These are phyloP conservation scores for Punica granatum DNA, from an alignment of 345 rosid species.

Conservation along the genomic window DNA sequence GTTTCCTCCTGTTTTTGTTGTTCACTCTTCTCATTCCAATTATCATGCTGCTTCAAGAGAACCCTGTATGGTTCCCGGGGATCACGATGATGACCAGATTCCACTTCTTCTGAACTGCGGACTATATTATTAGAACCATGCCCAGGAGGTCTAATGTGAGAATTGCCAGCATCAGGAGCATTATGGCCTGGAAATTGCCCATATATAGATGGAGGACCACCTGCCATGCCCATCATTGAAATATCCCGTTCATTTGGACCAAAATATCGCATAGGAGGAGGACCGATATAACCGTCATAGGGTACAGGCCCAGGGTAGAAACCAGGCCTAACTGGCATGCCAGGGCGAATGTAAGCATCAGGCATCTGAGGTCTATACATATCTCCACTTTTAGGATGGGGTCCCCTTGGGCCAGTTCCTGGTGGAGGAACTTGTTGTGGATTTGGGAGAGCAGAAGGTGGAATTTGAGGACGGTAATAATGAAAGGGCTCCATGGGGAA, in stretches of 20 bases:
- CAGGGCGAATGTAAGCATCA: slow-evolving; percentile 63
- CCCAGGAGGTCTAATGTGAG: slow-evolving; percentile 49
- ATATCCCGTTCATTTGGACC: slow-evolving; percentile 63
- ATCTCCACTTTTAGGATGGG: slow-evolving; percentile 57
- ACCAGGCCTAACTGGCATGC: slow-evolving; percentile 86
- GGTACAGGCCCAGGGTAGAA: slow-evolving; percentile 74
- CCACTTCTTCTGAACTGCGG: slow-evolving; percentile 40
- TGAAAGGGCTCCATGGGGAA: slow-evolving; percentile 85
- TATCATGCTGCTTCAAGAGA: slow-evolving; percentile 70
- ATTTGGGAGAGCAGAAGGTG: slow-evolving; percentile 41
- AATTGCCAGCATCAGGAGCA: slow-evolving; percentile 38
- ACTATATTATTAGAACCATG: slow-evolving; percentile 40
- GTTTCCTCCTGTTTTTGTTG: slow-evolving; percentile 44
- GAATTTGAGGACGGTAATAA: slow-evolving; percentile 63
- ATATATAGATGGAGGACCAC: slow-evolving; percentile 37
- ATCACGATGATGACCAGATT: slow-evolving; percentile 50
- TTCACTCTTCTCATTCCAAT: slow-evolving; percentile 50
- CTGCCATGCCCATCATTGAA: slow-evolving; percentile 63
- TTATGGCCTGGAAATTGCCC: slow-evolving; percentile 24
- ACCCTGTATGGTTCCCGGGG: slow-evolving; percentile 54
- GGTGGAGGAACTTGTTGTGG: slow-evolving; percentile 51
- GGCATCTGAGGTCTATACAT: slow-evolving; percentile 77
- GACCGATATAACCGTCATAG: slow-evolving; percentile 73
- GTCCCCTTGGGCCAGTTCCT: slow-evolving; percentile 69
- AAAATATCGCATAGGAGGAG: slow-evolving; percentile 79